Conservation (phyloP, 805 yeast species). For the Hanseniaspora singularis region DNA sequence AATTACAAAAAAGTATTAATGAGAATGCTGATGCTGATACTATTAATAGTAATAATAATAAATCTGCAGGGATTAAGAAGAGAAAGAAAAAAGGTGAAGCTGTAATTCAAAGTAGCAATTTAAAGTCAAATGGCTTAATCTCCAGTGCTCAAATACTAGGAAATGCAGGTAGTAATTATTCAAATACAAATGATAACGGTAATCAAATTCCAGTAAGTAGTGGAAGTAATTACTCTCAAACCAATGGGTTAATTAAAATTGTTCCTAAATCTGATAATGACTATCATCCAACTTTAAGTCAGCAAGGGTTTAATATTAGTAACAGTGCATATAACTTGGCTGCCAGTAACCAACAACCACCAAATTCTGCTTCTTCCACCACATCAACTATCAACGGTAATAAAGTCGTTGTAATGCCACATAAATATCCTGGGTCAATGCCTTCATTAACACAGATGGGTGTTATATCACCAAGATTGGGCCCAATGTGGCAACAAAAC, state of each 20-base stretch:
- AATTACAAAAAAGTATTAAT: neutral
- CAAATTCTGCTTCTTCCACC: neutral
- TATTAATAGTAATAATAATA: neutral
- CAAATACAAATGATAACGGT: neutral
- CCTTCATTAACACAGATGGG: neutral
- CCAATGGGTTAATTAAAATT: constrained; percentile 8
- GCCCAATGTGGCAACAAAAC: constrained; percentile 8
- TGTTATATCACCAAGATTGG: constrained; percentile 1
- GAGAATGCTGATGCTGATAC: neutral
- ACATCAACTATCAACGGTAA: neutral
- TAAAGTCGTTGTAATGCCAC: neutral
- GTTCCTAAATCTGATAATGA: constrained; percentile 11
- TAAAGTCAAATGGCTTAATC: constrained; percentile 9
- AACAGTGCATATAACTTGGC: neutral
- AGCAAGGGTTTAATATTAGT: neutral
- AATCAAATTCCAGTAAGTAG: neutral
- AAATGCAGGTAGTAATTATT: neutral
- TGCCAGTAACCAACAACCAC: neutral
- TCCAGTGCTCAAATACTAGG: constrained; percentile 6
- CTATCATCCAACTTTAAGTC: neutral
- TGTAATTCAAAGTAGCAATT: neutral
- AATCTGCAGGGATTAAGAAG: neutral
- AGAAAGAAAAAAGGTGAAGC: neutral
- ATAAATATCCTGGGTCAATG: neutral
- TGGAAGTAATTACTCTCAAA: neutral